Evolutionary conservation across 2,329 filamentous ascomycete genomes (phyloP), one percentile per base, ranked within the genome.

Genomic region (Teratosphaeria zuluensis): DNA sequence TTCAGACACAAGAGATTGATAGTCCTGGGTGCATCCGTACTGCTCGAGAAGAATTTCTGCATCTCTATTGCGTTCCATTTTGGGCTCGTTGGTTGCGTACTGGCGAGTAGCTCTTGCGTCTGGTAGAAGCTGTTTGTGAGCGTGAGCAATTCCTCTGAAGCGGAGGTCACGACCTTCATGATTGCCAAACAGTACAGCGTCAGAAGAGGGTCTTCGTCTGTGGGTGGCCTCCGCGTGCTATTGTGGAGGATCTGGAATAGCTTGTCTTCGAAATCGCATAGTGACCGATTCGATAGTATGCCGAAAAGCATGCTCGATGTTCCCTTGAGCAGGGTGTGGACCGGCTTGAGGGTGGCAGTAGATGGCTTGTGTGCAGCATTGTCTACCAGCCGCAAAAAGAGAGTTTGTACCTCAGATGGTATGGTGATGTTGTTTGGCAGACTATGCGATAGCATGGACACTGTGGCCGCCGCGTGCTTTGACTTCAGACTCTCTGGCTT

Each of bases 101-200:
- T 70, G 0, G 65, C 60, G 5, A 71, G 62, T 21, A 71, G 67
- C 52, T 70, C 69, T 48, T 69, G 65, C 1, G 67, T 69, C 28
- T 66, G 59, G 59, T 66, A 69, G 30, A 65, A 66, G 56, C 64
- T 66, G n/a, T 56, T 53, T 0, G 64, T 65, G 16, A 62, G 55
- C n/a, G 58, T 53, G 12, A 60, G 62, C 4, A 64, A 58, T 1
- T 66, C 63, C 8, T 68, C 65, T 1, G 63, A 53, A 28, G 65
- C 65, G 3, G 51, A 61, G 38, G 63, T 59, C 42, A 72, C 64
- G 9, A 65, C 62, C 19, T 69, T 68, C 67, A 74, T 72, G 59
- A 74, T 72, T 0, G 69, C 68, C 16, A 75, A 62, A 58, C 73
- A 74, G 55, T 72, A 66, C 9, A 75, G 62, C 12, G 65, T 68